Percentiles rank a stretch among this genome's conserved stretches.
Conservation (phyloP, 2,329 filamentous ascomycete genomes). For the Fusarium udum region DNA sequence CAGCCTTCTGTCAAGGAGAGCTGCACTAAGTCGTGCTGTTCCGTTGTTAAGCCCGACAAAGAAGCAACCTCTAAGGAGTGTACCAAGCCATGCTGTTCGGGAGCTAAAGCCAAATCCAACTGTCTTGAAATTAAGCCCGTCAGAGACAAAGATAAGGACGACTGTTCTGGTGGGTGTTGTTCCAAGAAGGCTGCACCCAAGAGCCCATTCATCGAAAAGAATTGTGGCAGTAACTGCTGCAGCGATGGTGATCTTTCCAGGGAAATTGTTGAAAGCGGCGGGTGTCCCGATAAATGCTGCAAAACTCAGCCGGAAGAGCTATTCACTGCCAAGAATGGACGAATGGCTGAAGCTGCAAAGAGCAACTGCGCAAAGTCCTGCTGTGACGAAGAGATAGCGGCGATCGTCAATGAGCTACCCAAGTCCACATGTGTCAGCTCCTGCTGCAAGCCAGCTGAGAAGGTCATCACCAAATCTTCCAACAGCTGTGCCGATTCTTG, state of each 20-base stretch:
- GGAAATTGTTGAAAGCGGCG: neutral
- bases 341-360: neutral
- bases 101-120: neutral
- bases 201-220: neutral
- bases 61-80: neutral
- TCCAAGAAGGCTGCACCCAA: neutral
- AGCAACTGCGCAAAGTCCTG: neutral
- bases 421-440: neutral
- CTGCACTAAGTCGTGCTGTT: conserved; percentile 30
- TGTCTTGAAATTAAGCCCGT: too few species aligned
- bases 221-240: neutral
- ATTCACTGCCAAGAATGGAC: neutral
- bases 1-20: neutral
- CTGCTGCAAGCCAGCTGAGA: conserved; percentile 8
- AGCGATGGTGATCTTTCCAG: neutral
- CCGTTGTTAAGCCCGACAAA: conserved; percentile 1
- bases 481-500: conserved; percentile 5
- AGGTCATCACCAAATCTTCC: neutral
- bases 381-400: neutral
- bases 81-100: conserved; percentile 1
- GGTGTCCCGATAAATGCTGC: neutral
- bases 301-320: neutral
- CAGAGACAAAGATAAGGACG: neutral
- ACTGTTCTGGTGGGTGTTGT: conserved; percentile 16
- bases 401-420: neutral